Evolutionary conservation across 164 flowering plant genomes (phyloP).

Genomic region (Vitis labrusca): DNA sequence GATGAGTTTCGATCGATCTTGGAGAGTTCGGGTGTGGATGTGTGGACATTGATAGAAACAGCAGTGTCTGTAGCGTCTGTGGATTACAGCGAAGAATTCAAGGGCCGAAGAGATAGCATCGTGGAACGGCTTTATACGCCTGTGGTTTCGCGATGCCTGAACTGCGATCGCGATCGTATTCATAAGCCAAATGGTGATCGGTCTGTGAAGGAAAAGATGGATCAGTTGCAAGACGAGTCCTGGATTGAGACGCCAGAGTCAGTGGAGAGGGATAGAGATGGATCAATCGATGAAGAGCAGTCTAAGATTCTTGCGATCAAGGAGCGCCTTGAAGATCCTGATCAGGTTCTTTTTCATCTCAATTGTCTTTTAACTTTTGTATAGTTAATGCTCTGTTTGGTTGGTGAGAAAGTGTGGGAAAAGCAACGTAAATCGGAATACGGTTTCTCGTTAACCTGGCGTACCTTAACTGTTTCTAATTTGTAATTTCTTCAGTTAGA

Average conservation of each 20-base stretch:
- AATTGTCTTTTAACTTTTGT: neutral
- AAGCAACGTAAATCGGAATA: too few relatives aligned
- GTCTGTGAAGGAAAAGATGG: slow-evolving; percentile 16
- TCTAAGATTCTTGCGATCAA: slow-evolving; percentile 62
- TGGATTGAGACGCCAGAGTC: slow-evolving; percentile 8
- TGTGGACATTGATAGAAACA: slow-evolving; percentile 84
- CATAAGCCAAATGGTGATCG: slow-evolving; percentile 5
- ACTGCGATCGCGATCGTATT: slow-evolving; percentile 29
- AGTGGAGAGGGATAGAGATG: slow-evolving; percentile 36
- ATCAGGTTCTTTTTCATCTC: slow-evolving; percentile 50
- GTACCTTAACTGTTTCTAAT: too few relatives aligned
- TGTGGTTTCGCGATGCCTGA: slow-evolving; percentile 31
- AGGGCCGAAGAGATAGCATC: slow-evolving; percentile 67
- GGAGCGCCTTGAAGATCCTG: slow-evolving; percentile 76
- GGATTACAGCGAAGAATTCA: slow-evolving; percentile 67
- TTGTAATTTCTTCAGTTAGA: slow-evolving; percentile 45
- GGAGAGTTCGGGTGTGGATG: slow-evolving; percentile 59
- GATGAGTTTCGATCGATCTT: slow-evolving; percentile 73
- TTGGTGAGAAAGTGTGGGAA: too few relatives aligned
- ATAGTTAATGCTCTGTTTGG: too few relatives aligned
- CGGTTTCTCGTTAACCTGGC: slow-evolving; percentile 1
- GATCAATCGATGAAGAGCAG: slow-evolving; percentile 64
- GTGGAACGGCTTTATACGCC: slow-evolving; percentile 60
- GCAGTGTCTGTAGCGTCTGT: slow-evolving; percentile 70
- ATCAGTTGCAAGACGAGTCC: slow-evolving; percentile 17